A percentile compares a stretch with the other conserved stretches of the same genome.
phyloP scores from a whole-genome alignment of 2,329 filamentous ascomycete species.

The Cercospora sojina region DNA sequence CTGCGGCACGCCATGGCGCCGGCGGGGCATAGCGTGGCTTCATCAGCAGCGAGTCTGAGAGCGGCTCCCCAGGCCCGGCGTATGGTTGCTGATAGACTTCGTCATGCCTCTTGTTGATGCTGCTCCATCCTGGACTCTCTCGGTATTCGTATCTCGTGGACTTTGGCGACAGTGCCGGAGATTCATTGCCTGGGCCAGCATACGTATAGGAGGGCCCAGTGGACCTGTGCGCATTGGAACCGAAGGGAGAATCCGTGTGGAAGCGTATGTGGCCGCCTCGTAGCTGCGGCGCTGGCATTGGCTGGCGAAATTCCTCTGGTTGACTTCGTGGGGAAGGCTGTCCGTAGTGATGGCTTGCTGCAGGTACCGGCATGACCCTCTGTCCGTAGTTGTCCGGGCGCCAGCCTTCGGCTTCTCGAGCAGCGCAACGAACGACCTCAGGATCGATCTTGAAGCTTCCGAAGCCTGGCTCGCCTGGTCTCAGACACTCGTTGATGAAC shows the following conservation, averaged over 20 bases:
- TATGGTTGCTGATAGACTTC: constrained; percentile 2
- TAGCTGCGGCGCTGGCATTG: constrained; percentile 1
- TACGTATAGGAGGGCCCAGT: constrained; percentile 16
- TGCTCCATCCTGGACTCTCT: constrained; percentile 27
- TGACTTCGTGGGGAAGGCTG: constrained; percentile 16
- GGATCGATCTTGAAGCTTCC: constrained; percentile 43
- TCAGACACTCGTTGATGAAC: constrained; percentile 72
- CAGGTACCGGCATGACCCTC: not conserved
- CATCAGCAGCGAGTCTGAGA: constrained; percentile 23
- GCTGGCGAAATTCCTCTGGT: not conserved
- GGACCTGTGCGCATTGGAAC: constrained; percentile 17
- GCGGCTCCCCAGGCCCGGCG: constrained; percentile 15
- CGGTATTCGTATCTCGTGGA: constrained; percentile 14
- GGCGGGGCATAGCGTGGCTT: constrained; percentile 25
- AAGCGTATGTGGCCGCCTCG: constrained; percentile 24
- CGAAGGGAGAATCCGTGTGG: constrained; percentile 32
- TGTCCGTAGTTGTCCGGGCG: constrained; percentile 12
- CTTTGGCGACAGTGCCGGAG: constrained; percentile 36
- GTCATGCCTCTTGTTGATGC: constrained; percentile 28
- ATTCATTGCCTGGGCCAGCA: constrained; percentile 19
- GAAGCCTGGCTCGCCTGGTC: constrained; percentile 61
- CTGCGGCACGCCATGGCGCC: constrained; percentile 26
- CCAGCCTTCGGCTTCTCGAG: constrained; percentile 42
- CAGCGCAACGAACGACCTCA: constrained; percentile 41
- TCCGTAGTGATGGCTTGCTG: constrained; percentile 8